Evolutionary conservation across 306 rosid genomes (phyloP).

Genomic region (Cicer chorassanicum): DNA sequence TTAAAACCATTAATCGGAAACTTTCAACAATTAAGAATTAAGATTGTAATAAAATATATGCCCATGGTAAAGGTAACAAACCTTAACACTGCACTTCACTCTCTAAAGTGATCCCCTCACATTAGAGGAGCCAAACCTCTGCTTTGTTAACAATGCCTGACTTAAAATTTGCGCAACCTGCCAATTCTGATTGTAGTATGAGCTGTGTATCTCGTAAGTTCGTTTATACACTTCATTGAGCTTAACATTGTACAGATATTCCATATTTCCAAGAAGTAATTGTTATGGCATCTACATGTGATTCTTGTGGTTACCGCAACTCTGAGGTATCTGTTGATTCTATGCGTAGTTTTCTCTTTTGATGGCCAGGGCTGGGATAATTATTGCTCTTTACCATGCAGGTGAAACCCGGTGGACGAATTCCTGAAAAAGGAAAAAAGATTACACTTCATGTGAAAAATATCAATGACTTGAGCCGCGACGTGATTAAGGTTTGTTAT

Average conservation of each 20-base stretch:
- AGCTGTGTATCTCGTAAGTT: slow-evolving; percentile 29
- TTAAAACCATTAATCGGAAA: neutral
- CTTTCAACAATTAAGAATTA: neutral
- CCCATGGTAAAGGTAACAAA: neutral
- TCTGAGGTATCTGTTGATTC: slow-evolving; percentile 77
- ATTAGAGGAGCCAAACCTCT: slow-evolving; percentile 21
- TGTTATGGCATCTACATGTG: slow-evolving; percentile 98
- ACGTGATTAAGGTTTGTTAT: slow-evolving; percentile 84
- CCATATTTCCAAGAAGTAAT: slow-evolving; percentile 97
- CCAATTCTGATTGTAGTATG: slow-evolving; percentile 32
- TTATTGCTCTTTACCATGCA: slow-evolving; percentile 52
- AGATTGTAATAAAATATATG: neutral
- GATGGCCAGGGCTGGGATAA: slow-evolving; percentile 26
- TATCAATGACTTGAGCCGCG: slow-evolving; percentile 81
- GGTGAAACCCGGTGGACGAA: slow-evolving; percentile 93
- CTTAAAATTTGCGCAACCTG: neutral
- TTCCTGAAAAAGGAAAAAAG: slow-evolving; percentile 85
- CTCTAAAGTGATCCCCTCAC: neutral
- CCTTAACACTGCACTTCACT: neutral
- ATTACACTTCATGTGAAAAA: slow-evolving; percentile 68
- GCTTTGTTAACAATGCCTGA: neutral
- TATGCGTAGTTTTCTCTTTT: slow-evolving; percentile 27
- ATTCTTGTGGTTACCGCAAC: slow-evolving; percentile 90
- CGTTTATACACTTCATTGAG: slow-evolving; percentile 41
- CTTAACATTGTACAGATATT: slow-evolving; percentile 76